Evolutionary conservation across 768 basidiomycete genomes (phyloP), one percentile per base, ranked within the genome.

Genomic region (Termitomyces sp.): DNA sequence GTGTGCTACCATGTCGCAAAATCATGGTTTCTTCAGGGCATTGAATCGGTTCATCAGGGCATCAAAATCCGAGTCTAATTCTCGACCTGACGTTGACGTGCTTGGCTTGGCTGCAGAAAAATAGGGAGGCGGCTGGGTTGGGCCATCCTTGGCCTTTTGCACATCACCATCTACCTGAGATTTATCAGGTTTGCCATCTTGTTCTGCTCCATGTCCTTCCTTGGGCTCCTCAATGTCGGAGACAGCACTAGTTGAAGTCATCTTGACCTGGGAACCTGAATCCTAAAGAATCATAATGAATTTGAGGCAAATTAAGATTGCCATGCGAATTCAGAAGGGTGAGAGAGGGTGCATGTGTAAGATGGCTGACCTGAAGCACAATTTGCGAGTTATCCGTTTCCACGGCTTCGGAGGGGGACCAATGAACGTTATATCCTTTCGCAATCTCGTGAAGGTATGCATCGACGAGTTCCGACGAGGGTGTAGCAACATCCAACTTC

Each of bases 401-500:
- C 2, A 50, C 60, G 57, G 18, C 56, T 54, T 11, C 48, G 23
- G 35, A 18, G 29, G 77, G 69, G 27, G 75, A 64, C 88, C 89
- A 95, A 39, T 77, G 70, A 13, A 94, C 80, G 12, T 83, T 81
- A 63, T 97, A 98, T 10, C 86, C 93, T 66, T 84, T 90, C 1
- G 94, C 88, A 60, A 98, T 98, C 70, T 97, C 94, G 46, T 72
- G 71, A 15, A 98, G 76, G 70, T 98, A 98, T 16, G 82, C 91
- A 62, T 97, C 88, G 9, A 98, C 91, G 6, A 98, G 77, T 29
- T 83, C 80, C 7, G 76, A 29, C 1, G 88, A 76, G 10, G 96
- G 96, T 3, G 88, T 88, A 50, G 77, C 79, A 29, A 86, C 71
- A 16, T 73, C 64, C 13, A 95, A 70, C 68, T 98, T 98, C 63